These are phyloP conservation scores for Myxozyma mucilagina DNA, from an alignment of 805 yeast species.

Conservation along the genomic window DNA sequence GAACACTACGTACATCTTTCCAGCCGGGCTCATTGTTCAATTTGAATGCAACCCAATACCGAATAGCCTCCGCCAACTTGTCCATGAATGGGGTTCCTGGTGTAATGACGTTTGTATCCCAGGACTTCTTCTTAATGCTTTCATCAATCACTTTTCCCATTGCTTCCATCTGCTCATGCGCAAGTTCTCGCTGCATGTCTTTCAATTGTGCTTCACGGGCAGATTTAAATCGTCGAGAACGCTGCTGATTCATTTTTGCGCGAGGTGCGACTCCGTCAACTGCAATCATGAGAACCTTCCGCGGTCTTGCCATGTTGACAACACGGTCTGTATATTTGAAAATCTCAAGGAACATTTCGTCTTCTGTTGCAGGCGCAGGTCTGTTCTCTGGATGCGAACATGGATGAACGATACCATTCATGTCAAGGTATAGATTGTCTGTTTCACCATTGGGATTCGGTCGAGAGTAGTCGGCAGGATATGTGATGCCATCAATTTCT, in stretches of 20 bases:
- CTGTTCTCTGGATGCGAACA: conserved; percentile 97
- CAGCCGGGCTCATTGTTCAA: conserved; percentile 89
- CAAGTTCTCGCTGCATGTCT: conserved; percentile 65
- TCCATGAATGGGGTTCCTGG: conserved; percentile 99
- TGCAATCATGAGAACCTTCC: conserved; percentile 90
- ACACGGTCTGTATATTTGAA: conserved; percentile 92
- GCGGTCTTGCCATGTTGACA: conserved; percentile 88
- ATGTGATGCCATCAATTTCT: conserved; percentile 57
- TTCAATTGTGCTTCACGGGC: conserved; percentile 87
- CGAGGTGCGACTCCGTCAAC: conserved; percentile 99
- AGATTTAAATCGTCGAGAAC: conserved; percentile 88
- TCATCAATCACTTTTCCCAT: conserved; percentile 77
- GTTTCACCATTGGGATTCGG: conserved; percentile 95
- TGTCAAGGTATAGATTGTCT: conserved; percentile 90
- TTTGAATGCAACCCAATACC: conserved; percentile 93
- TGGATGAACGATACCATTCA: conserved; percentile 99
- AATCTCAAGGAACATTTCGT: conserved; percentile 92
- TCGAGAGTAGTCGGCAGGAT: conserved; percentile 66
- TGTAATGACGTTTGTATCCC: conserved; percentile 97
- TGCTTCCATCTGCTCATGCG: conserved; percentile 57
- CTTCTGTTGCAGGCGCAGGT: conserved; percentile 95
- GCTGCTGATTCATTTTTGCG: conserved; percentile 96
- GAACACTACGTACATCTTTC: conserved; percentile 51
- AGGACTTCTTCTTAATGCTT: conserved; percentile 70
- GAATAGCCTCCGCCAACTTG: conserved; percentile 72